phyloP scores from a whole-genome alignment of 768 basidiomycete genomes.

The Macrolepiota fuliginosa region DNA sequence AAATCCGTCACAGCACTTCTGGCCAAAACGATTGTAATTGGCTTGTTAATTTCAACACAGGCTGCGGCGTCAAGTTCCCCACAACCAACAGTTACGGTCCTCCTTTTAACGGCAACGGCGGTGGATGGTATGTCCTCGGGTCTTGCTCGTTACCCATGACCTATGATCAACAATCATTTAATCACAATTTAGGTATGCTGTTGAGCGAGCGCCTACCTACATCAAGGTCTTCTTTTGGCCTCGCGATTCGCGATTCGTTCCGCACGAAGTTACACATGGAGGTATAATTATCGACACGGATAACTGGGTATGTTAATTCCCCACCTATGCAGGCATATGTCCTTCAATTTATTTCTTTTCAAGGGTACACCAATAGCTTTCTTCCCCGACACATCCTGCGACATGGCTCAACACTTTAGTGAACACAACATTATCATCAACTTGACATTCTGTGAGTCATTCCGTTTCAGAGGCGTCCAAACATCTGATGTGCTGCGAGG shows the following conservation, averaged over 20 bases:
- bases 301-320: slow-evolving; percentile 43
- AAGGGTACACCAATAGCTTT: slow-evolving; percentile 55
- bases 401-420: slow-evolving; percentile 53
- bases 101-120: slow-evolving; percentile 53
- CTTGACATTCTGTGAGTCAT: slow-evolving; percentile 35
- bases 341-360: neutral
- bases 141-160: neutral
- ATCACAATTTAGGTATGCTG: slow-evolving; percentile 46
- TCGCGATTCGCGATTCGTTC: slow-evolving; percentile 44
- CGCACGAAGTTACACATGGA: slow-evolving; percentile 44
- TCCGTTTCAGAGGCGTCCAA: neutral
- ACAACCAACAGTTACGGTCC: slow-evolving; percentile 51
- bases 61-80: slow-evolving; percentile 28
- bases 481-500: slow-evolving; percentile 19
- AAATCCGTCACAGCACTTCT: slow-evolving; percentile 23
- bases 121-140: slow-evolving; percentile 47
- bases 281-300: slow-evolving; percentile 39
- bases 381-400: slow-evolving; percentile 60
- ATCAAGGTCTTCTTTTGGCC: slow-evolving; percentile 79
- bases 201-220: slow-evolving; percentile 52
- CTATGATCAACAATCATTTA: neutral
- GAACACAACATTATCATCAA: slow-evolving; percentile 67
- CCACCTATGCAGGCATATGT: neutral
- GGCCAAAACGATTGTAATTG: slow-evolving; percentile 23
- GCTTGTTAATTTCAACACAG: slow-evolving; percentile 22